Evolutionary conservation across 768 basidiomycete species (phyloP).

Genomic region (Agrocybe praecox): DNA sequence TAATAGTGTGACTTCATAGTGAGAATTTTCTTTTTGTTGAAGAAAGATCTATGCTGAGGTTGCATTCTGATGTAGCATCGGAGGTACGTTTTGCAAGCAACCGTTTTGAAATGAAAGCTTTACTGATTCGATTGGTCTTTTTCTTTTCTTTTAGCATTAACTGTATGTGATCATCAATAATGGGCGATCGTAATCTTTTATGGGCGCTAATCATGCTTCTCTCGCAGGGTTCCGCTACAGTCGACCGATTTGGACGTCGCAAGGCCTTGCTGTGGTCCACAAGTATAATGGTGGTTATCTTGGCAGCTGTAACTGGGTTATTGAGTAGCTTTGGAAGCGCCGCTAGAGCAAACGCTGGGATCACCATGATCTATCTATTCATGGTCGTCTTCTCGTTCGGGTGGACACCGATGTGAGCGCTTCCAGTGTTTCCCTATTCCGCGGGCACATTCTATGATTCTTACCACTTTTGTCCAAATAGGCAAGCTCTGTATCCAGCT

Average conservation of each 20-base stretch:
- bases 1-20: constrained; percentile 21
- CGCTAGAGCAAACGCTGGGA: constrained; percentile 49
- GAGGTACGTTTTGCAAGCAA: constrained; percentile 23
- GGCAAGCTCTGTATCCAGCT: constrained; percentile 57
- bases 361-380: constrained; percentile 52
- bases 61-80: constrained; percentile 25
- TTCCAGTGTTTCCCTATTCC: not conserved
- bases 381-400: constrained; percentile 58
- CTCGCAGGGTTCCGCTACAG: constrained; percentile 42
- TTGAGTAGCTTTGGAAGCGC: constrained; percentile 37
- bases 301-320: constrained; percentile 50
- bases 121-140: not conserved
- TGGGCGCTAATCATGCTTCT: not conserved
- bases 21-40: constrained; percentile 9
- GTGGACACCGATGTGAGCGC: constrained; percentile 53
- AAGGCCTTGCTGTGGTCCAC: constrained; percentile 45
- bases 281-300: constrained; percentile 34
- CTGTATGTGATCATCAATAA: constrained; percentile 20
- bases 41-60: constrained; percentile 6
- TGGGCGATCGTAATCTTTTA: not conserved
- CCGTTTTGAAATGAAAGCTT: not conserved
- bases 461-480: constrained; percentile 10
- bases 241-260: constrained; percentile 52
- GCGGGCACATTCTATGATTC: not conserved
- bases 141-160: constrained; percentile 23